Conservation (phyloP, 2,329 filamentous ascomycete genomes). For the Fusarium paranaense region DNA sequence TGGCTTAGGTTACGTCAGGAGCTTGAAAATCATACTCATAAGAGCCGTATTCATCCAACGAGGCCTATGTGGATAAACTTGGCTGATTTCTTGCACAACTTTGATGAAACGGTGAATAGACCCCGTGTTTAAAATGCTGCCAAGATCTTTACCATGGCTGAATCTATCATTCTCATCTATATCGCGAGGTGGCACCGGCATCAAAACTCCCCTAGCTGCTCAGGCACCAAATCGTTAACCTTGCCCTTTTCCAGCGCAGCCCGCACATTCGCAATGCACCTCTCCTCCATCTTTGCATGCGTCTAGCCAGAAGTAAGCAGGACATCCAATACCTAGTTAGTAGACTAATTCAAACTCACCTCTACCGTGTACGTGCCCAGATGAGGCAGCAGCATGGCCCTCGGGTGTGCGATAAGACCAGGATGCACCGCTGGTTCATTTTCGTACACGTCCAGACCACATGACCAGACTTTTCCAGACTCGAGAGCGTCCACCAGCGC, state of each 20-base stretch:
- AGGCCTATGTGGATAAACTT: background rate
- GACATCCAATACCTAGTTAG: background rate
- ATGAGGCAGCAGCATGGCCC: background rate
- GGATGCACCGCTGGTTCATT: background rate
- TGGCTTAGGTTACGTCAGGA: background rate
- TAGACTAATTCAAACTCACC: background rate
- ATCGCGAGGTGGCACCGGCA: fast-evolving
- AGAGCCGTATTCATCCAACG: background rate
- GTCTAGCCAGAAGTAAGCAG: background rate
- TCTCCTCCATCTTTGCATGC: background rate
- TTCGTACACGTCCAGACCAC: background rate
- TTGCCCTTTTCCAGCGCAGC: background rate
- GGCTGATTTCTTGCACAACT: background rate
- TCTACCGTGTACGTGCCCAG: background rate
- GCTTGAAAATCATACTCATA: background rate
- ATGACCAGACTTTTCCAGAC: background rate
- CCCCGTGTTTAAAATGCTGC: background rate
- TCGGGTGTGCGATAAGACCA: background rate
- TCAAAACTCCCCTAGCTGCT: background rate
- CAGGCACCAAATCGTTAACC: background rate
- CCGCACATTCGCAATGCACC: background rate
- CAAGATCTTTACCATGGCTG: background rate
- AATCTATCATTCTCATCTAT: background rate
- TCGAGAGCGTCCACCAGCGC: background rate
- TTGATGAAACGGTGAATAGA: background rate